Percentiles rank a stretch among this genome's conserved stretches.
These are phyloP conservation scores for Diaporthe citriasiana DNA, from an alignment of 2,329 filamentous ascomycete genomes.

Conservation along the genomic window DNA sequence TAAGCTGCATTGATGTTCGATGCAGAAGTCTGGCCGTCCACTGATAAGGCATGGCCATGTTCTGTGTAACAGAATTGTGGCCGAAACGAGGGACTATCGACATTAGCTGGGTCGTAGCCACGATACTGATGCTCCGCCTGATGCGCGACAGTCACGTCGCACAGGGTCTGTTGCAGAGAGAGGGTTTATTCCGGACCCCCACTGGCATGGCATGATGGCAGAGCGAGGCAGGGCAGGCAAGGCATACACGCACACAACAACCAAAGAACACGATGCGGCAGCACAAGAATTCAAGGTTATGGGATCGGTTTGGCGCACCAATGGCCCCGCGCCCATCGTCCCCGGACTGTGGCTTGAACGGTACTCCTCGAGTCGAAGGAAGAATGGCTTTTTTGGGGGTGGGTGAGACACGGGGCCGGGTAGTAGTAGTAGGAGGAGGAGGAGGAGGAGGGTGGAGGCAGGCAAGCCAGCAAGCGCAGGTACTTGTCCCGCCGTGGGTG, in stretches of 20 bases:
- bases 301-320: not conserved
- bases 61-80: slow-evolving; percentile 10
- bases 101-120: not conserved
- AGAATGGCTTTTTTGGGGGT: too few species aligned
- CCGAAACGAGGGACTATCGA: not conserved
- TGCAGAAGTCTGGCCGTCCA: not conserved
- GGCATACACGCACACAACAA: not conserved
- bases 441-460: not conserved
- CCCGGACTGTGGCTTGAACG: slow-evolving; percentile 22
- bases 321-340: slow-evolving; percentile 1
- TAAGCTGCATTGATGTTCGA: not conserved
- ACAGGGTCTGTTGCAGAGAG: not conserved
- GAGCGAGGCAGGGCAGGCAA: slow-evolving; percentile 15
- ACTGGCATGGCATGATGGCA: not conserved
- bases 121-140: not conserved
- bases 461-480: not conserved
- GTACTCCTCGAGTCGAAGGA: not conserved
- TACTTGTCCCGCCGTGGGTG: slow-evolving; percentile 15
- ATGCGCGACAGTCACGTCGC: not conserved
- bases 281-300: slow-evolving; percentile 30
- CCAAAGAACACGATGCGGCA: not conserved
- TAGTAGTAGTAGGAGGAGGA: not conserved
- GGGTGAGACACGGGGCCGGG: not conserved
- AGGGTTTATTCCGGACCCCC: not conserved
- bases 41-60: not conserved